phyloP scores from a whole-genome alignment of 2,329 filamentous ascomycete species.

The Ophioceras dolichostomum region DNA sequence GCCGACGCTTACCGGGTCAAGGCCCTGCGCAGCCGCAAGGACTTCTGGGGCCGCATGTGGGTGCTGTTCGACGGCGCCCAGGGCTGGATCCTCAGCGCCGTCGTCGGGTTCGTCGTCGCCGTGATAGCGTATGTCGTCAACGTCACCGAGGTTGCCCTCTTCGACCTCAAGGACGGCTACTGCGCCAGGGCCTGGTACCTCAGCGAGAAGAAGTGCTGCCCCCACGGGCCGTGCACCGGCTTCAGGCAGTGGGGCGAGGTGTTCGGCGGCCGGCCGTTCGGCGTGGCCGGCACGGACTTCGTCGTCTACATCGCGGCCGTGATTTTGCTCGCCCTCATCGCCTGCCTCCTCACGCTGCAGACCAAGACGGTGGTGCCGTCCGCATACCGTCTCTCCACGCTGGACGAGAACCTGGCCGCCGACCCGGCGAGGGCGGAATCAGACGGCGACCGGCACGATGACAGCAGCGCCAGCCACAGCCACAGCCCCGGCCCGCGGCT shows the following conservation, averaged over 20 bases:
- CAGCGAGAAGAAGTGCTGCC: slow-evolving; percentile 56
- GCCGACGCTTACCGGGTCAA: slow-evolving; percentile 86
- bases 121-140: slow-evolving; percentile 81
- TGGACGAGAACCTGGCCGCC: slow-evolving; percentile 87
- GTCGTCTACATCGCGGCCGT: slow-evolving; percentile 62
- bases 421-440: slow-evolving; percentile 27
- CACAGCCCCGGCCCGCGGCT: slow-evolving; percentile 23
- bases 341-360: slow-evolving; percentile 70
- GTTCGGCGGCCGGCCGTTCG: slow-evolving; percentile 29
- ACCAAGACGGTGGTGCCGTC: slow-evolving; percentile 95
- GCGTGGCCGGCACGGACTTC: slow-evolving; percentile 59
- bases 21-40: slow-evolving; percentile 67
- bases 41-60: slow-evolving; percentile 67
- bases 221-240: slow-evolving; percentile 38
- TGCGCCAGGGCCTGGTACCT: slow-evolving; percentile 61
- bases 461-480: slow-evolving; percentile 17
- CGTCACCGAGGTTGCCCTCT: slow-evolving; percentile 72
- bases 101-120: slow-evolving; percentile 80
- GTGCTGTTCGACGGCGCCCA: slow-evolving; percentile 77
- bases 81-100: slow-evolving; percentile 85
- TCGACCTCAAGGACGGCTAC: slow-evolving; percentile 86
- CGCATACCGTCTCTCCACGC: slow-evolving; percentile 69
- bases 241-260: slow-evolving; percentile 45
- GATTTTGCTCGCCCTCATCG: slow-evolving; percentile 53
- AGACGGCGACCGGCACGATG: slow-evolving; percentile 30